Base-by-base conservation (phyloP, 148 eudicot species). In the Spergularia marina region DNA sequence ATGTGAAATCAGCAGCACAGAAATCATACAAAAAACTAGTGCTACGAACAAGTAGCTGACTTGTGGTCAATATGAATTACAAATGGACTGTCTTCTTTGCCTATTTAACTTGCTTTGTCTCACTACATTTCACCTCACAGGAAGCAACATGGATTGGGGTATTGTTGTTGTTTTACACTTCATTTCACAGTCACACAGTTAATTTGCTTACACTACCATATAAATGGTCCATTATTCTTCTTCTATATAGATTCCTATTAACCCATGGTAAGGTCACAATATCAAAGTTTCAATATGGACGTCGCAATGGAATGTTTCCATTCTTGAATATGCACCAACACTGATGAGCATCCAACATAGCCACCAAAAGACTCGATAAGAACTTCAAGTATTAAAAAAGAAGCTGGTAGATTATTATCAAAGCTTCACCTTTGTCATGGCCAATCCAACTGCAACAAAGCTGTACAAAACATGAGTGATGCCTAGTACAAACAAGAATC, bases 401-500 rank as follows among this genome's bases (percentile, higher is more conserved):
- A 60, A 73, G 53, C 20, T 47, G 51, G 62, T 54, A 23, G 41
- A 64, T 41, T 53, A 47, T 44, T 7, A 66, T 65, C 40, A 56
- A 67, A 78, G 80, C 36, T 55, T 39, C 74, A 90, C 98, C 98
- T 96, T 96, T 79, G 84, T 88, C 99, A 92, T 92, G 56, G 99
- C 83, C 73, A 96, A 83, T 70, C 89, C 99, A 68, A 96, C 99
- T 0, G 89, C 83, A 51, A 91, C 49, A 73, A 90, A 92, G 75
- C 99, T 92, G 76, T 96, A 96, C 9, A 96, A 76, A 77, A 96
- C 98, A 81, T 92, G 97, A 67, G 98, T 92, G 65, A 92, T 89
- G 34, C 98, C 99, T 57, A 96, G 98, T 80, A 96, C 98, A 84
- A 96, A 96, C 85, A 96, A 85, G 84, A 96, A 96, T 10, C 97